Evolutionary conservation across 768 basidiomycete genomes (phyloP), one percentile per base, ranked within the genome.

Genomic region (Boletus huronensis): DNA sequence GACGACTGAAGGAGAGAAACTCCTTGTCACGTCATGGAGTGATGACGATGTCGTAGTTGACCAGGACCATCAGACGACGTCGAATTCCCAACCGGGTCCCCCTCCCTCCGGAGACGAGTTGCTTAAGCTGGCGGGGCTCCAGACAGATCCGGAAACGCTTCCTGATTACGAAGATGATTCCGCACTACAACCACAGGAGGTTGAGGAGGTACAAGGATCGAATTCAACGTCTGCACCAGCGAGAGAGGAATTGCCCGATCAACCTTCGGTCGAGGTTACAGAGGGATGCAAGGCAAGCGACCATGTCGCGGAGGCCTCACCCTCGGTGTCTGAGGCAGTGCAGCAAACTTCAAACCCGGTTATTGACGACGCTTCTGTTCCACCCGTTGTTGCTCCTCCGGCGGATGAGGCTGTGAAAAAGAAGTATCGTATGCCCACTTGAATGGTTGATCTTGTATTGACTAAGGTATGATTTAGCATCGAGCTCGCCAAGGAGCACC

Each of bases 151-250:
- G 1, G 73, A 77, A 25, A 65, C 57, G 0, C 75, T 88, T 25
- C 72, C 80, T 8, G 84, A 85, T 58, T 87, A 81, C 58, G 82
- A 85, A 44, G 83, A 82, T n/a, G 76, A 74, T 41, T 39, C 56
- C 6, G 51, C 58, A 46, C 50, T 60, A 14, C 64, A 66, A 29
- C 35, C 43, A 7, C 55, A 47, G 7, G 44, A 43, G 28, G 42
- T 19, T 0, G 40, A 58, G 21, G 50, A 55, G n/a, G 19, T 11
- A 57, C 57, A 48, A 8, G 58, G 53, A 25, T 49, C 53, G 3
- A 61, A 56, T 44, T 10, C 14, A 23, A 13, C 28, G 11, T 6
- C 48, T 29, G 42, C 17, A 48, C 28, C 43, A 26, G 45, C 3
- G 5, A 29, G 59, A 40, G 53, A 58, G 2, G 48, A 53, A 21